Evolutionary conservation across 192 early-diverging fungal genomes (phyloP).

Genomic region (Coemansia sp.): DNA sequence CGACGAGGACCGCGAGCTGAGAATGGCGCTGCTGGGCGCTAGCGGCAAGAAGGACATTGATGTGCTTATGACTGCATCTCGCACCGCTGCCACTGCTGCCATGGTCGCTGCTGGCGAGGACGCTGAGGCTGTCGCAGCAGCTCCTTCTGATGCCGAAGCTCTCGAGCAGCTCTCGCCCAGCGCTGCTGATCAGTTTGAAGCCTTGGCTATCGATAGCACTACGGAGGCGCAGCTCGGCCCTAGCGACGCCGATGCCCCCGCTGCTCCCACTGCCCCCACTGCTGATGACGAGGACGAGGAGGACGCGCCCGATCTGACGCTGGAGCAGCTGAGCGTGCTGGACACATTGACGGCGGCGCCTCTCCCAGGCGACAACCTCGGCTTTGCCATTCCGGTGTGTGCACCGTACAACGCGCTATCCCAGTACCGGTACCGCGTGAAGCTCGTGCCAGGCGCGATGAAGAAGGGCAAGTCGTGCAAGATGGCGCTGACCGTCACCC

Average conservation of each 20-base stretch:
- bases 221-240: background rate
- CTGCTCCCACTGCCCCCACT: background rate
- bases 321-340: constrained; percentile 63
- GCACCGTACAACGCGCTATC: constrained; percentile 87
- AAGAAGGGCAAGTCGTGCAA: constrained; percentile 91
- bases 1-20: constrained; percentile 86
- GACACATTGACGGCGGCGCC: constrained; percentile 86
- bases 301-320: constrained; percentile 28
- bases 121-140: background rate
- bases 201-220: background rate
- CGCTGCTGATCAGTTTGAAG: constrained; percentile 30
- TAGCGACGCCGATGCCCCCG: background rate
- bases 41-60: constrained; percentile 55
- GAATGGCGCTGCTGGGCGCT: constrained; percentile 80
- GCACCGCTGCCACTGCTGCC: background rate
- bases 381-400: constrained; percentile 90
- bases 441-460: constrained; percentile 85
- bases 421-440: constrained; percentile 94
- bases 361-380: constrained; percentile 75
- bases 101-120: constrained; percentile 1
- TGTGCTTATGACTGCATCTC: background rate
- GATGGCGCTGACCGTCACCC: constrained; percentile 53
- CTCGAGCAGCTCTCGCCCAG: constrained; percentile 11
- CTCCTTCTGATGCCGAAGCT: background rate
- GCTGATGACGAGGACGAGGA: constrained; percentile 45